Conservation (phyloP, 306 rosid genomes). For the Cucumis cinereus region DNA sequence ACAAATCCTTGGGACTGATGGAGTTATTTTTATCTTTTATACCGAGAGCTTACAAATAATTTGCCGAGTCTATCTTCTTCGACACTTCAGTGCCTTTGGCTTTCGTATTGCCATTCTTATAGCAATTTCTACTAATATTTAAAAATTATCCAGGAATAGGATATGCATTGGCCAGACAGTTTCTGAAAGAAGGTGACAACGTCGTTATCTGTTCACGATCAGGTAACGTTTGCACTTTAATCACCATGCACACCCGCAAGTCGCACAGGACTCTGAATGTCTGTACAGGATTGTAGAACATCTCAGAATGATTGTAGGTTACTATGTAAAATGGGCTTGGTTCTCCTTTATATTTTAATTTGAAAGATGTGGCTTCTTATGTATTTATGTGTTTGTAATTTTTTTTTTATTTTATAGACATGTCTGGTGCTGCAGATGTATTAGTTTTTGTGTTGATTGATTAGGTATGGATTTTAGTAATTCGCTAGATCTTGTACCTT, state of each 20-base stretch:
- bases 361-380: background rate
- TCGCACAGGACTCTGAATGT: background rate
- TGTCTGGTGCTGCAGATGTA: background rate
- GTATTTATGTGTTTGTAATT: background rate
- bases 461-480: background rate
- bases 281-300: background rate
- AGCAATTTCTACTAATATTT: conserved; percentile 2
- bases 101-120: background rate
- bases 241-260: background rate
- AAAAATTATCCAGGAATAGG: conserved; percentile 59
- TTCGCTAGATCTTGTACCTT: background rate
- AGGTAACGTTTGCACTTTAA: conserved; percentile 18
- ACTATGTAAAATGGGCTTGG: background rate
- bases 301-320: background rate
- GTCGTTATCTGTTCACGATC: conserved; percentile 77
- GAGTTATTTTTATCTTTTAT: background rate
- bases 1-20: background rate
- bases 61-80: background rate
- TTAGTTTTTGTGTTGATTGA: background rate
- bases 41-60: background rate
- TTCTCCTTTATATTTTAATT: background rate
- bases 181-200: conserved; percentile 78
- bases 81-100: background rate
- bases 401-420: background rate
- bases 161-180: conserved; percentile 68